Evolutionary conservation across 495 filamentous ascomycete species (phyloP), one percentile per base, ranked within the genome.

Genomic region (Staphylotrichum longicolle): DNA sequence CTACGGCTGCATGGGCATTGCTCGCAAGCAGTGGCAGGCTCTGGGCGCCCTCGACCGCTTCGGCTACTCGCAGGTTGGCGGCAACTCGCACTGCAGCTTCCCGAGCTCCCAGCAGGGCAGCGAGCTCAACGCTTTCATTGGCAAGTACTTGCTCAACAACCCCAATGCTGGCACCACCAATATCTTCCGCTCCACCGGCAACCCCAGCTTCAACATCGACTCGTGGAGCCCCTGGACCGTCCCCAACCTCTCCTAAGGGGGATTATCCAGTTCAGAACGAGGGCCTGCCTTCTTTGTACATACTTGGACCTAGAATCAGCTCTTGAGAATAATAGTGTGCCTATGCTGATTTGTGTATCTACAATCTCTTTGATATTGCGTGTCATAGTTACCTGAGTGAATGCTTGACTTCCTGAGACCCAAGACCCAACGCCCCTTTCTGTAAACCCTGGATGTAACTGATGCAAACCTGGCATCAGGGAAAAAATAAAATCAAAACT

Each of bases 1-100:
- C 7, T 80, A 77, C 10, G 81, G 72, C n/a, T 86, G 82, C 75
- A 82, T 82, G 82, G 77, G 75, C 65, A 76, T 77, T 12, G 82
- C 73, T 10, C 74, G 76, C 39, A 67, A 74, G 64, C 70, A 77
- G 60, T 86, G 81, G 68, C 71, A 83, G 70, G 78, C 78, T 2
- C 66, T 80, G 7, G 81, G 82, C 14, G 77, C 68, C 0, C 58
- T 74, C 33, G 72, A 75, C 57, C 75, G 75, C 65, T 78, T 84
- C 69, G 82, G 82, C 3, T 83, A 78, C 70, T 77, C 78, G 3
- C 76, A 79, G 59, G 74, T 80, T 20, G 80, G 82, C 39, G 77
- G 75, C 58, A 80, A 85, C 67, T 62, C 57, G 33, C 83, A 86
- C 66, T 86, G 83, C 70, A 58, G 60, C 59, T 85, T 86, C 73